Evolutionary conservation across 2,329 filamentous ascomycete genomes (phyloP).

Genomic region (Talaromyces verruculosus): DNA sequence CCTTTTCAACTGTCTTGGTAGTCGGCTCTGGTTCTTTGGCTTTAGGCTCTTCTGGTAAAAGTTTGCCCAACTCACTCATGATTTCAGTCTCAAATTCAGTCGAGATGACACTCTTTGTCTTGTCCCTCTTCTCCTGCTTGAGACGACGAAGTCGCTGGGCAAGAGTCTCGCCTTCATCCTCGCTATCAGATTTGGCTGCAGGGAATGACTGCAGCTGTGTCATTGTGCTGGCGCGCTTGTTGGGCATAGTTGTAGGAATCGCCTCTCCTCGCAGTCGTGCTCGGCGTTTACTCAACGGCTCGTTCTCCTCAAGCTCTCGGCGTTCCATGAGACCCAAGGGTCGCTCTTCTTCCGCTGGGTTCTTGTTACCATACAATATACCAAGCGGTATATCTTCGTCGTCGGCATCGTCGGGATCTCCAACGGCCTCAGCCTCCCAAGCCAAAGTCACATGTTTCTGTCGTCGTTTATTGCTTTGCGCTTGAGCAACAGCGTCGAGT

Average conservation of each 20-base stretch:
- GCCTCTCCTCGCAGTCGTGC: slow-evolving; percentile 68
- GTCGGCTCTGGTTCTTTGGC: slow-evolving; percentile 16
- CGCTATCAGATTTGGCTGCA: slow-evolving; percentile 31
- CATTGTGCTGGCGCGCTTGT: slow-evolving; percentile 37
- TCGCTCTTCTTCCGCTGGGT: slow-evolving; percentile 32
- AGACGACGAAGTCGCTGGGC: slow-evolving; percentile 47
- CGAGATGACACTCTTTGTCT: slow-evolving; percentile 31
- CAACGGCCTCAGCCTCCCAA: slow-evolving; percentile 67
- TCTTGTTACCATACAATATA: slow-evolving; percentile 64
- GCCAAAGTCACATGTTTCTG: slow-evolving; percentile 79
- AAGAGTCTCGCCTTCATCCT: slow-evolving; percentile 45
- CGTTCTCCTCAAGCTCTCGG: slow-evolving; percentile 85
- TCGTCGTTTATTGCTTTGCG: slow-evolving; percentile 69
- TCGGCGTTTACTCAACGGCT: slow-evolving; percentile 76
- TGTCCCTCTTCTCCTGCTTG: slow-evolving; percentile 35
- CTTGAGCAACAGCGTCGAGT: slow-evolving; percentile 84
- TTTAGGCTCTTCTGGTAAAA: slow-evolving; percentile 24
- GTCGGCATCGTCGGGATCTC: slow-evolving; percentile 51
- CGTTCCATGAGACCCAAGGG: slow-evolving; percentile 58
- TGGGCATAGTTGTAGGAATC: slow-evolving; percentile 29
- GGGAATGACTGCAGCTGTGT: slow-evolving; percentile 33
- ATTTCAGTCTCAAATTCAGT: slow-evolving; percentile 48
- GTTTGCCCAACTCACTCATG: slow-evolving; percentile 41
- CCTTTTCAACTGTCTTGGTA: background rate
- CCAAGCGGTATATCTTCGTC: slow-evolving; percentile 89